Conservation (phyloP, 768 basidiomycete species). For the Naganishia antarctica region DNA sequence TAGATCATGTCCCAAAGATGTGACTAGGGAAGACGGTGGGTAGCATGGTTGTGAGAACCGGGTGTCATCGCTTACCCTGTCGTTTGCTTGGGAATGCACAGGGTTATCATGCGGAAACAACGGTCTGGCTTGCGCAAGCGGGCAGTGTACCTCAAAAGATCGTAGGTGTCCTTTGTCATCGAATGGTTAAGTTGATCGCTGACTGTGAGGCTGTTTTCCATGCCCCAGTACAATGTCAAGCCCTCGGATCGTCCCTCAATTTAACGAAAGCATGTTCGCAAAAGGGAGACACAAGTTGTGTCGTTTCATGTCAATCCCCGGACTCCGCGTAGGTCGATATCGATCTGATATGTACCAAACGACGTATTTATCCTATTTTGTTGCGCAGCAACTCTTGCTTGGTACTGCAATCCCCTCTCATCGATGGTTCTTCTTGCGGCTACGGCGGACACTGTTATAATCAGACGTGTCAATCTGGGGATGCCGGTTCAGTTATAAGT, state of each 20-base stretch:
- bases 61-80: too few relatives aligned
- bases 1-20: slow-evolving; percentile 65
- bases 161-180: too few relatives aligned
- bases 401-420: slow-evolving; percentile 63
- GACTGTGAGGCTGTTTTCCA: slow-evolving; percentile 14
- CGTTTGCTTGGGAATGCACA: too few relatives aligned
- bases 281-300: slow-evolving; percentile 63
- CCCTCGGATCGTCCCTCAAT: slow-evolving; percentile 66
- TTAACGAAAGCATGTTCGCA: slow-evolving; percentile 64
- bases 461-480: slow-evolving; percentile 62
- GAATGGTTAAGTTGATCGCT: too few relatives aligned
- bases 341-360: not conserved
- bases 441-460: slow-evolving; percentile 58
- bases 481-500: slow-evolving; percentile 60
- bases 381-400: slow-evolving; percentile 58
- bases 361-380: slow-evolving; percentile 16
- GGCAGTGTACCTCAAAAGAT: slow-evolving; percentile 68
- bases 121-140: slow-evolving; percentile 68
- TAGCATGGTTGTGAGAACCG: too few relatives aligned
- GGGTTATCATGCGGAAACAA: slow-evolving; percentile 57
- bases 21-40: slow-evolving; percentile 59
- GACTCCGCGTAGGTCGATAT: slow-evolving; percentile 16
- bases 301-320: slow-evolving; percentile 76
- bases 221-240: slow-evolving; percentile 65
- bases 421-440: slow-evolving; percentile 83